These are phyloP conservation scores for Kazachstania taianensis DNA, from an alignment of 805 yeast genomes.

Conservation along the genomic window DNA sequence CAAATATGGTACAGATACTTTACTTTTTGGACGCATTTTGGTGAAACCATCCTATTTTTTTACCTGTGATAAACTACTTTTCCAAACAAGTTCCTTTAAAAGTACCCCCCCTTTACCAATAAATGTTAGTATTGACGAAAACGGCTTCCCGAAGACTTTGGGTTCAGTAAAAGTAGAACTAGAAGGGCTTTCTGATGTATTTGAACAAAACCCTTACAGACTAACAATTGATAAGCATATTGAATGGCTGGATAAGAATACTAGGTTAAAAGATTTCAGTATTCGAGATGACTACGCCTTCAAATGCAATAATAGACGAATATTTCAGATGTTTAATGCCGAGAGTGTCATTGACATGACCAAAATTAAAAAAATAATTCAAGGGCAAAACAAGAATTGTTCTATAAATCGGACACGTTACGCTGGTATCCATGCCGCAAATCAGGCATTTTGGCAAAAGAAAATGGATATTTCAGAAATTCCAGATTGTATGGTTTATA, in stretches of 20 bases:
- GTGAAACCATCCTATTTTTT: slow-evolving; percentile 52
- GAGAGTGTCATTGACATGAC: slow-evolving; percentile 53
- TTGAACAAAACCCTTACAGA: slow-evolving; percentile 45
- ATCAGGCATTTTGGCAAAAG: slow-evolving; percentile 13
- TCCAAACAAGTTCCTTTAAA: slow-evolving; percentile 43
- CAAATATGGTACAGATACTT: slow-evolving; percentile 34
- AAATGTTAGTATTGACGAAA: slow-evolving; percentile 10
- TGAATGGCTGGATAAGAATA: slow-evolving; percentile 45
- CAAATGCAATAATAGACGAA: slow-evolving; percentile 55
- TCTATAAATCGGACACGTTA: slow-evolving; percentile 17
- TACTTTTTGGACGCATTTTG: slow-evolving; percentile 31
- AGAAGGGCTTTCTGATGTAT: slow-evolving; percentile 29
- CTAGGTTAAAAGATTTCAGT: slow-evolving; percentile 33
- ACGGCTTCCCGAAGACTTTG: slow-evolving; percentile 24
- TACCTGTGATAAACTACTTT: slow-evolving; percentile 51
- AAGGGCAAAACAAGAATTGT: slow-evolving; percentile 23
- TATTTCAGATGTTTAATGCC: slow-evolving; percentile 45
- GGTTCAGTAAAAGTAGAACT: slow-evolving; percentile 16
- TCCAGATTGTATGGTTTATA: slow-evolving; percentile 42
- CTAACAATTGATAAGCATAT: slow-evolving; percentile 43
- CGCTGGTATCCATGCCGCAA: slow-evolving; percentile 21
- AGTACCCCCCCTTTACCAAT: slow-evolving; percentile 56
- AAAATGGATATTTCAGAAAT: slow-evolving; percentile 17
- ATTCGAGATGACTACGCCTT: slow-evolving; percentile 47
- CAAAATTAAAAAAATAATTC: slow-evolving; percentile 34